phyloP scores from a whole-genome alignment of 371 early-diverging fungal species.

The Actinomortierella ambigua region DNA sequence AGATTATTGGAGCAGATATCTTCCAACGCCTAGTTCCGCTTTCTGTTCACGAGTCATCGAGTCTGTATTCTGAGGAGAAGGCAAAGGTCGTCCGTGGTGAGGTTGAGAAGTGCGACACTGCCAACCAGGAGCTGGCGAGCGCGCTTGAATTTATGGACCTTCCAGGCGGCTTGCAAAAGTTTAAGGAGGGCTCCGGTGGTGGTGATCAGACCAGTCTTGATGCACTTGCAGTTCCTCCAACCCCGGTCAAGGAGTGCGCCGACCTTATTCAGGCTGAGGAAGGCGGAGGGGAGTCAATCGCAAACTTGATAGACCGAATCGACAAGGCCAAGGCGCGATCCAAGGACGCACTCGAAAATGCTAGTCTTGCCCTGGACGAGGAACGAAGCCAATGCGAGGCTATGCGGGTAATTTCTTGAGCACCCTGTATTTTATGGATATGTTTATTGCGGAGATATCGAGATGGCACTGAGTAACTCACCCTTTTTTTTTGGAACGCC shows the following conservation, averaged over 20 bases:
- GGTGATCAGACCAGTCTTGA: conserved; percentile 49
- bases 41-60: conserved; percentile 89
- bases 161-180: conserved; percentile 74
- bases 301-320: conserved; percentile 61
- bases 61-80: conserved; percentile 94
- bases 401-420: conserved; percentile 61
- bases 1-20: conserved; percentile 83
- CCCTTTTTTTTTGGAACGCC: too few species aligned
- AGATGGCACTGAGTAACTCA: background rate
- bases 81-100: conserved; percentile 86
- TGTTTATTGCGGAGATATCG: background rate
- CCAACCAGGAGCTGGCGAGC: conserved; percentile 87
- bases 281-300: conserved; percentile 47
- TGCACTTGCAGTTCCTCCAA: conserved; percentile 63
- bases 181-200: conserved; percentile 55
- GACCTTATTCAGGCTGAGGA: conserved; percentile 61
- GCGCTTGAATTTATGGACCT: conserved; percentile 87
- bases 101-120: conserved; percentile 74
- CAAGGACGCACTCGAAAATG: conserved; percentile 66
- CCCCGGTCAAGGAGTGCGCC: conserved; percentile 67
- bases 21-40: conserved; percentile 90
- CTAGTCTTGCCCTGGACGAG: conserved; percentile 70
- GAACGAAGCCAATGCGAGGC: conserved; percentile 88
- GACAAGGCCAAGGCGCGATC: conserved; percentile 65
- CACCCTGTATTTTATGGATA: background rate